Base-by-base conservation (phyloP, 2,329 filamentous ascomycete genomes). In the Diplodia mutila region DNA sequence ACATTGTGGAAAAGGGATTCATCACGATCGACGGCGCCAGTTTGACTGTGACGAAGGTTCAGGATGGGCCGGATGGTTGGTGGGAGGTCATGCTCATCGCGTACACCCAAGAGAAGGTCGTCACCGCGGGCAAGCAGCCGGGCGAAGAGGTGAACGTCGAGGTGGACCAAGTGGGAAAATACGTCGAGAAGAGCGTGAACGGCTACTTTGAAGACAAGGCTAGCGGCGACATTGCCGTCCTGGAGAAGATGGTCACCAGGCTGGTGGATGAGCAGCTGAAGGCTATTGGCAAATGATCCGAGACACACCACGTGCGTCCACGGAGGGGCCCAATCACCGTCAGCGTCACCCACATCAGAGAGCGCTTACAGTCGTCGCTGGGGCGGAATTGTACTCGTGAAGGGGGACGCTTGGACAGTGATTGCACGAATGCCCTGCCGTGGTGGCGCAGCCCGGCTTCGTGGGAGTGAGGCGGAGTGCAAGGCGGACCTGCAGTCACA, bases 61-160 rank as follows among this genome's bases (percentile, higher is more conserved):
- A 94, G 74, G 94, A 97, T 78, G 85, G 78, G 1, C 86, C 88
- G 71, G 89, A 90, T 51, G 96, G 93, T 78, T 97, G 90, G 87
- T 90, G 86, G 82, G 95, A 98, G 85, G 91, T 99, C 61, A 99
- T 99, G 95, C 84, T 99, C 69, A 97, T 99, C 78, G 87, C 91
- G 9, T 99, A 99, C 80, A 97, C 95, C 12, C 95, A 98, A 82
- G 92, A 94, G 80, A 91, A 91, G 79, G 90, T 99, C 18, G 90
- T 97, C 18, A 89, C 93, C 70, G 92, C 91, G 2, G 84, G 83
- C 64, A 97, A 97, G 86, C 84, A 86, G 79, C 81, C 86, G 34
- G 93, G 94, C 2, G 92, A 97, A 6, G 86, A 89, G 61, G 92
- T 97, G 69, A 97, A 97, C 75, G 87, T 97, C 42, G 94, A 97